phyloP scores from a whole-genome alignment of 805 yeast genomes.

The Saccharomycopsis capsularis region DNA sequence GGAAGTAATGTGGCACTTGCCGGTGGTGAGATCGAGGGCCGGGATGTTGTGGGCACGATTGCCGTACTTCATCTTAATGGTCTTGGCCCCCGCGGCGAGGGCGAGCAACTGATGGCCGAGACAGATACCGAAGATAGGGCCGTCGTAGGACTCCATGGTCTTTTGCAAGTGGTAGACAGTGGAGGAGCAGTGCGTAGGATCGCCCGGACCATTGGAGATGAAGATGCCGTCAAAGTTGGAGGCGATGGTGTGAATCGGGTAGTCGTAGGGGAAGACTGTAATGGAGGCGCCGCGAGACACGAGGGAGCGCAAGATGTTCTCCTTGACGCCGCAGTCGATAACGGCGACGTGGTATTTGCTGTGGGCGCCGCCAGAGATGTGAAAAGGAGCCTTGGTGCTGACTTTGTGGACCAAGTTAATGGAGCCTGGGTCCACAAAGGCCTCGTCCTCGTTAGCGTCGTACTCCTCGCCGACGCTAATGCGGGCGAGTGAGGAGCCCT shows the following conservation, averaged over 20 bases:
- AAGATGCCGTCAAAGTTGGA: conserved; percentile 91
- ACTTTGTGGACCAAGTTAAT: conserved; percentile 89
- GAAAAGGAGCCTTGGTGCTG: conserved; percentile 92
- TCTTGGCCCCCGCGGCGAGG: conserved; percentile 89
- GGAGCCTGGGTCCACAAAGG: conserved; percentile 83
- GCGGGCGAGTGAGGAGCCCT: conserved; percentile 90
- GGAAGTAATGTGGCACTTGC: conserved; percentile 95
- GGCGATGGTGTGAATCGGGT: conserved; percentile 86
- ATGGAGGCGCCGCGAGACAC: conserved; percentile 93
- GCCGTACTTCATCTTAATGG: conserved; percentile 91
- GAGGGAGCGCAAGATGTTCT: conserved; percentile 88
- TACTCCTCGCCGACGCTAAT: conserved; percentile 86
- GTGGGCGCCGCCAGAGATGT: conserved; percentile 54
- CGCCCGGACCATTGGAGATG: conserved; percentile 96
- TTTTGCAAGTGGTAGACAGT: conserved; percentile 70
- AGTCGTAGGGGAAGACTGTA: conserved; percentile 94
- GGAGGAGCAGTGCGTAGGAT: conserved; percentile 81
- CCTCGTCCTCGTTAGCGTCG: conserved; percentile 87
- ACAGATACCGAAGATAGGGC: conserved; percentile 97
- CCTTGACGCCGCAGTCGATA: conserved; percentile 97
- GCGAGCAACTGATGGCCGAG: conserved; percentile 96
- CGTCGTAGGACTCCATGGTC: conserved; percentile 58
- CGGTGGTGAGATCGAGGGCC: conserved; percentile 80
- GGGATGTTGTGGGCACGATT: conserved; percentile 99
- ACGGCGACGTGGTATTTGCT: conserved; percentile 79